Evolutionary conservation across 2,329 filamentous ascomycete species (phyloP).

Genomic region (Clonostachys rosea): DNA sequence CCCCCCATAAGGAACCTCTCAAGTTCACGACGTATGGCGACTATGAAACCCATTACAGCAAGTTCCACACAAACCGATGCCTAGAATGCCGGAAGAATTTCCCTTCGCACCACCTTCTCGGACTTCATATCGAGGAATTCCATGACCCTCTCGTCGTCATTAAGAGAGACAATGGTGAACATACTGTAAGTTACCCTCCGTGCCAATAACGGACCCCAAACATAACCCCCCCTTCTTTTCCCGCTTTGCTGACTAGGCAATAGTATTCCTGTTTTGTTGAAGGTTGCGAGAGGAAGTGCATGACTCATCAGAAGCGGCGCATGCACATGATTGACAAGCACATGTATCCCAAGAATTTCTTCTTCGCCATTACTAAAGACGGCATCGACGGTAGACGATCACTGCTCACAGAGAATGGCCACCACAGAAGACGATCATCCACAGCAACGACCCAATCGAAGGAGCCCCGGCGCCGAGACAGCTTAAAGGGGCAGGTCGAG

Average conservation of each 20-base stretch:
- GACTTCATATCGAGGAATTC: constrained; percentile 83
- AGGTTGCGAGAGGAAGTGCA: constrained; percentile 79
- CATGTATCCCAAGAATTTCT: constrained; percentile 82
- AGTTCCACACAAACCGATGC: constrained; percentile 80
- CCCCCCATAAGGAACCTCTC: constrained; percentile 69
- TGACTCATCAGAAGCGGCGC: constrained; percentile 75
- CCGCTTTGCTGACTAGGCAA: background rate
- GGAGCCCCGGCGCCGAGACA: constrained; percentile 22
- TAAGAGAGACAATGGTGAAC: constrained; percentile 74
- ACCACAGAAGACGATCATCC: constrained; percentile 40
- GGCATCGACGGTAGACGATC: constrained; percentile 85
- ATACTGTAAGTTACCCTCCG: constrained; percentile 57
- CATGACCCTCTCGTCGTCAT: constrained; percentile 78
- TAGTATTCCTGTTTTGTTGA: constrained; percentile 89
- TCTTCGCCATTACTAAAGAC: constrained; percentile 80
- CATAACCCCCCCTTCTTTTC: background rate
- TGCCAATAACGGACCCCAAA: background rate
- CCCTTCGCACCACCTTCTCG: constrained; percentile 75
- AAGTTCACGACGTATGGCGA: constrained; percentile 71
- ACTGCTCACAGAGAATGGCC: constrained; percentile 60
- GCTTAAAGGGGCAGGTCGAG: constrained; percentile 14
- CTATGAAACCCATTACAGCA: constrained; percentile 83
- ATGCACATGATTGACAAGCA: constrained; percentile 94
- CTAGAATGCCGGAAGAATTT: constrained; percentile 83
- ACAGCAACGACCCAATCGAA: constrained; percentile 22